A percentile compares a stretch with the other conserved stretches of the same genome.
These are phyloP conservation scores for Penicillium hesseltinei DNA, from an alignment of 2,329 filamentous ascomycete genomes.

Conservation along the genomic window DNA sequence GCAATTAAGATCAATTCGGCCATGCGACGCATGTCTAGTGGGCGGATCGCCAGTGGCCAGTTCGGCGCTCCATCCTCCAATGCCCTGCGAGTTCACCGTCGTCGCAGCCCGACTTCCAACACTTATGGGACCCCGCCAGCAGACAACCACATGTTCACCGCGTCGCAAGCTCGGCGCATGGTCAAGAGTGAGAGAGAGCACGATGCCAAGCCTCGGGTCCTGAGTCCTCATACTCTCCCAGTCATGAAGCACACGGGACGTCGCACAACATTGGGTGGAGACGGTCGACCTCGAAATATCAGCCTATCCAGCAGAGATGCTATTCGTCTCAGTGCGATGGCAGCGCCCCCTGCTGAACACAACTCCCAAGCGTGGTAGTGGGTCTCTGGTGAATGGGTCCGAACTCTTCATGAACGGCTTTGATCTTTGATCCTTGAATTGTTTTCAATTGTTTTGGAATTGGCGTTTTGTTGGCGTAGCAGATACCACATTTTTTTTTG, in stretches of 20 bases:
- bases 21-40: slow-evolving; percentile 53
- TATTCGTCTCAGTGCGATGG: slow-evolving; percentile 39
- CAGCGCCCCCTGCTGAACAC: slow-evolving; percentile 35
- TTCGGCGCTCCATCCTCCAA: slow-evolving; percentile 41
- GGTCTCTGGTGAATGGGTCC: slow-evolving; percentile 26
- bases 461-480: slow-evolving; percentile 28
- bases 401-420: slow-evolving; percentile 7
- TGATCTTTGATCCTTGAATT: slow-evolving; percentile 10
- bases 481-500: slow-evolving; percentile 32
- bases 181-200: slow-evolving; percentile 60
- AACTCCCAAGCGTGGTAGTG: slow-evolving; percentile 29
- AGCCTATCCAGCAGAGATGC: slow-evolving; percentile 40
- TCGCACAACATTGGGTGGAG: slow-evolving; percentile 44
- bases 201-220: slow-evolving; percentile 55
- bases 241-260: slow-evolving; percentile 55
- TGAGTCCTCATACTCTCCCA: slow-evolving; percentile 61
- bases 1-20: slow-evolving; percentile 56
- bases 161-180: slow-evolving; percentile 65
- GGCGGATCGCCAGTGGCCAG: slow-evolving; percentile 29
- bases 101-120: slow-evolving; percentile 55
- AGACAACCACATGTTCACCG: slow-evolving; percentile 62
- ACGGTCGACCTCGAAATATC: slow-evolving; percentile 40
- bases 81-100: slow-evolving; percentile 48
- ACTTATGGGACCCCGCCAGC: slow-evolving; percentile 54
- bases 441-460: slow-evolving; percentile 18